Conservation (phyloP, 176 grass and related monocot species). For the Juncus inflexus region DNA sequence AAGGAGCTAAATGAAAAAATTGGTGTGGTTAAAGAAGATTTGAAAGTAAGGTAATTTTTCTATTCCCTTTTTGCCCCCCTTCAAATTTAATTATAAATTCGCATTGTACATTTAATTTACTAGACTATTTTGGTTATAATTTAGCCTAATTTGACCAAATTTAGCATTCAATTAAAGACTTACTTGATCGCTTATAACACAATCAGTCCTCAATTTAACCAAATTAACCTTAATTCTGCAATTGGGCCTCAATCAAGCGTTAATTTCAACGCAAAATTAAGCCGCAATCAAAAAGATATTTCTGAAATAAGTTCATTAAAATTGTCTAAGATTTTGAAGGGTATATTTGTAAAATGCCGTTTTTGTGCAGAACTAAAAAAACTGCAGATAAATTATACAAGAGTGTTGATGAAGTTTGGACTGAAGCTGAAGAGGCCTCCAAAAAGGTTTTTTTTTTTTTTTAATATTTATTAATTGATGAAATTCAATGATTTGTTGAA, state of each 20-base stretch:
- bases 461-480: constrained; percentile 8
- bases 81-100: constrained; percentile 1
- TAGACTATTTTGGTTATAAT: neutral
- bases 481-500: no score
- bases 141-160: neutral
- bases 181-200: no score
- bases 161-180: neutral
- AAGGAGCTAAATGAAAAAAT: constrained; percentile 87
- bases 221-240: neutral
- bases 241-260: neutral
- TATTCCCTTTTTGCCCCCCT: constrained; percentile 1
- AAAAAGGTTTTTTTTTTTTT: constrained; percentile 48
- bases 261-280: neutral
- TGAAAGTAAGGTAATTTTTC: constrained; percentile 78
- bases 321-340: neutral
- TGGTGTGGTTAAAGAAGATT: constrained; percentile 81
- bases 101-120: neutral
- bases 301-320: neutral
- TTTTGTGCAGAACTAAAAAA: constrained; percentile 42
- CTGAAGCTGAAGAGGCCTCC: constrained; percentile 81
- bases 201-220: no score
- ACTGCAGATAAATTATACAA: constrained; percentile 70
- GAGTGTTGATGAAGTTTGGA: constrained; percentile 74
- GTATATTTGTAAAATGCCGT: neutral
- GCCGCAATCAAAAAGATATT: neutral